These are phyloP conservation scores for Saturnispora sekii DNA, from an alignment of 805 yeast species.

Conservation along the genomic window DNA sequence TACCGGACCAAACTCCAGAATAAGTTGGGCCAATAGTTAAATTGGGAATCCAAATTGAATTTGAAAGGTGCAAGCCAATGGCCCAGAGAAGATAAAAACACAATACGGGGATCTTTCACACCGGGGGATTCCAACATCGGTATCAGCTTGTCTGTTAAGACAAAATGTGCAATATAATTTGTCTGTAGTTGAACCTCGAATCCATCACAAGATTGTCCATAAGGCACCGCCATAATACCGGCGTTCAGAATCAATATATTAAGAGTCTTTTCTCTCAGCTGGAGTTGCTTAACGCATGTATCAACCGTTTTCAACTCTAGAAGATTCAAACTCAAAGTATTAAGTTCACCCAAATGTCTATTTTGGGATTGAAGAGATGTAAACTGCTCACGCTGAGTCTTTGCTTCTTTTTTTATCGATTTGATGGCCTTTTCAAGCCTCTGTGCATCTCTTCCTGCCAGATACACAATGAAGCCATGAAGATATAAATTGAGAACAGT, in stretches of 20 bases:
- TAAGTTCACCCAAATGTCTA: slow-evolving; percentile 40
- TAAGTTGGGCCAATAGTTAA: slow-evolving; percentile 53
- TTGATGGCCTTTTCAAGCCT: slow-evolving; percentile 49
- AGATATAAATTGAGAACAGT: slow-evolving; percentile 66
- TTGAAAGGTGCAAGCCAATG: slow-evolving; percentile 44
- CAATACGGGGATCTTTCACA: slow-evolving; percentile 38
- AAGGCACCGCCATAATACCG: slow-evolving; percentile 74
- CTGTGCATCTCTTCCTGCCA: slow-evolving; percentile 58
- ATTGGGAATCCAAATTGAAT: slow-evolving; percentile 38
- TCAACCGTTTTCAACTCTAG: slow-evolving; percentile 37
- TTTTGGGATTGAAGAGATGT: slow-evolving; percentile 13
- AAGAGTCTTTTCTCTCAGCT: slow-evolving; percentile 36
- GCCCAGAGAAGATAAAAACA: slow-evolving; percentile 57
- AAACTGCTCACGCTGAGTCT: slow-evolving; percentile 19
- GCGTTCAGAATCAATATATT: slow-evolving; percentile 69
- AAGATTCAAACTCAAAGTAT: slow-evolving; percentile 47
- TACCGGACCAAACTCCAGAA: slow-evolving; percentile 72
- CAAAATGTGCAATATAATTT: slow-evolving; percentile 66
- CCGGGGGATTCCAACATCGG: slow-evolving; percentile 36
- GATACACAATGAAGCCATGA: slow-evolving; percentile 69
- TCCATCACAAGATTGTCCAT: slow-evolving; percentile 44
- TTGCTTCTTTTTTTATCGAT: slow-evolving; percentile 48
- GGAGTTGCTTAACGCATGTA: slow-evolving; percentile 38
- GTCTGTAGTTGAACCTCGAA: slow-evolving; percentile 77
- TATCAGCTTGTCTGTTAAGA: slow-evolving; percentile 52